Evolutionary conservation across 2,329 filamentous ascomycete genomes (phyloP).

Genomic region (Beauveria rudraprayagi): DNA sequence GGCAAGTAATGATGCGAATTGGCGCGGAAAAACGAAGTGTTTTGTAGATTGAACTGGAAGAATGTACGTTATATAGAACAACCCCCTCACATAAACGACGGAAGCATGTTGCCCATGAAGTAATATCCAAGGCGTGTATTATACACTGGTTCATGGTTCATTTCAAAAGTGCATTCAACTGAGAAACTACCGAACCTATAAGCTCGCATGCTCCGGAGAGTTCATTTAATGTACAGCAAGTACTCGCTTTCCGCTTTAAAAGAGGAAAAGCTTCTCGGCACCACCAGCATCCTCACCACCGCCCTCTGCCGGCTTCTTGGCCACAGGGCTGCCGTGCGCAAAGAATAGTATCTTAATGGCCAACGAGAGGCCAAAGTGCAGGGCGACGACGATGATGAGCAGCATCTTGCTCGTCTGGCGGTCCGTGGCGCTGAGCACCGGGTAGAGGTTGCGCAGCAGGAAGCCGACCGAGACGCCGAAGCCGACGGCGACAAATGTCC

Average conservation of each 20-base stretch:
- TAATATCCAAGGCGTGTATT: neutral
- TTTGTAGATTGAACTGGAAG: neutral
- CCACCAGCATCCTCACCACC: slow-evolving; percentile 11
- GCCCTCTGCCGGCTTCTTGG: slow-evolving; percentile 30
- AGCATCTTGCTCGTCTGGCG: slow-evolving; percentile 84
- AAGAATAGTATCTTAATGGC: slow-evolving; percentile 98
- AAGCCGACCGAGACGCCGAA: slow-evolving; percentile 79
- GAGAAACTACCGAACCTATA: neutral
- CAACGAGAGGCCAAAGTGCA: slow-evolving; percentile 85
- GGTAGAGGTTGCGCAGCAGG: slow-evolving; percentile 78
- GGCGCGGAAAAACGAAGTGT: too few relatives aligned
- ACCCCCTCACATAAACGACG: neutral
- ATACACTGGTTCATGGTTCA: neutral
- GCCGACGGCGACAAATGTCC: slow-evolving; percentile 82
- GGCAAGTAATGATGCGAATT: neutral
- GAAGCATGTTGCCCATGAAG: neutral
- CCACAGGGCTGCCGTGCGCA: slow-evolving; percentile 57
- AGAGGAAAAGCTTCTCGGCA: slow-evolving; percentile 15
- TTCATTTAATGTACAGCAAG: neutral
- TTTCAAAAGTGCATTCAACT: neutral
- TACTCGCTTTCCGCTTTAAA: neutral
- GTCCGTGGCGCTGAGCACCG: slow-evolving; percentile 87
- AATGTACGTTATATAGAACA: neutral
- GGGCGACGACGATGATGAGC: slow-evolving; percentile 70
- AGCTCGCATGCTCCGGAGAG: neutral